Evolutionary conservation across 352 stramenopile genomes (phyloP).

Genomic region (Lagenidium sp.): DNA sequence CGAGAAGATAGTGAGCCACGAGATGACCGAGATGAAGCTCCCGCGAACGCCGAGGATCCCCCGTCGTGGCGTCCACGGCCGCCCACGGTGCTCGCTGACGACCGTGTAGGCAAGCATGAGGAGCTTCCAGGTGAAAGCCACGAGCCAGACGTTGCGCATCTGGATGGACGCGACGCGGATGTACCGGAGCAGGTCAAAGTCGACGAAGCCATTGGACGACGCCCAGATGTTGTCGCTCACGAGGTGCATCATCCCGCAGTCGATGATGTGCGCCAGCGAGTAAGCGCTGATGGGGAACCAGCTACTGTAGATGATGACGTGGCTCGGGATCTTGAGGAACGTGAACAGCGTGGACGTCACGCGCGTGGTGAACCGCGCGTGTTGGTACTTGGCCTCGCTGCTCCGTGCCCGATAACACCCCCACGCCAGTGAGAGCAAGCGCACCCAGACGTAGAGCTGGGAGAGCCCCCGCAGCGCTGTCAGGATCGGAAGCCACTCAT

Average conservation of each 20-base stretch:
- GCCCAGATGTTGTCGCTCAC: conserved; percentile 15
- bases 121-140: conserved; percentile 16
- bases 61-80: conserved; percentile 3
- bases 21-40: conserved; percentile 12
- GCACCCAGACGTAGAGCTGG: conserved; percentile 13
- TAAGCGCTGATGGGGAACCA: conserved; percentile 21
- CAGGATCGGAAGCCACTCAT: neutral
- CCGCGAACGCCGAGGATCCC: conserved; percentile 15
- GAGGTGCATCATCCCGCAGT: conserved; percentile 14
- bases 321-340: conserved; percentile 14
- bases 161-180: conserved; percentile 15
- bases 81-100: neutral
- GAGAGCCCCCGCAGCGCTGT: neutral
- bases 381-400: neutral
- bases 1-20: conserved; percentile 16
- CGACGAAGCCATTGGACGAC: conserved; percentile 9
- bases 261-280: conserved; percentile 17
- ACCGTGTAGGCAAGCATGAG: conserved; percentile 3
- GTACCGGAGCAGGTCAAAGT: conserved; percentile 14
- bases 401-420: conserved; percentile 1
- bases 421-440: conserved; percentile 1
- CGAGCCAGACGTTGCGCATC: conserved; percentile 31
- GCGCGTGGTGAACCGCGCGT: neutral
- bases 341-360: neutral
- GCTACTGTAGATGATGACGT: conserved; percentile 16